Conservation (phyloP, 495 filamentous ascomycete species). For the Tuber brumale region DNA sequence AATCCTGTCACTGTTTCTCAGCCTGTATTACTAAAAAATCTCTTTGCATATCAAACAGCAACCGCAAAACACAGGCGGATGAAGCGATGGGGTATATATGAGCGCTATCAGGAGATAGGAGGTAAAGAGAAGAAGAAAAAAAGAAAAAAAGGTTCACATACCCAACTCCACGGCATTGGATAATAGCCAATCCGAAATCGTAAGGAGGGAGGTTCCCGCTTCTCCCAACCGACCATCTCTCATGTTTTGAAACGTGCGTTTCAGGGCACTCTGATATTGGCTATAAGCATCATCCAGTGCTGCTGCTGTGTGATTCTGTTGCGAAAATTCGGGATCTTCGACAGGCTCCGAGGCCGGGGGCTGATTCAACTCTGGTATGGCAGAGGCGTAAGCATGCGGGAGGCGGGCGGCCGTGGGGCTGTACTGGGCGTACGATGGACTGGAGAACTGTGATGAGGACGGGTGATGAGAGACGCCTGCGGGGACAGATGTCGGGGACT, state of each 20-base stretch:
- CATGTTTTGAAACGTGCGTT: slow-evolving; percentile 67
- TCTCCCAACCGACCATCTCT: slow-evolving; percentile 65
- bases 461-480: slow-evolving; percentile 54
- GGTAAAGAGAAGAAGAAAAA: slow-evolving; percentile 27
- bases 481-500: slow-evolving; percentile 54
- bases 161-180: slow-evolving; percentile 74
- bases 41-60: slow-evolving; percentile 36
- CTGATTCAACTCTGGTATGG: slow-evolving; percentile 53
- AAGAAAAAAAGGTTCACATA: slow-evolving; percentile 49
- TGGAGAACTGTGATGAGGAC: slow-evolving; percentile 50
- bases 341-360: slow-evolving; percentile 42
- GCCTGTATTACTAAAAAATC: slow-evolving; percentile 41
- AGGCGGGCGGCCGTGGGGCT: slow-evolving; percentile 49
- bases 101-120: slow-evolving; percentile 27
- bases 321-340: slow-evolving; percentile 45
- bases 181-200: slow-evolving; percentile 79
- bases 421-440: slow-evolving; percentile 52
- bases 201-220: slow-evolving; percentile 64
- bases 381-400: slow-evolving; percentile 51
- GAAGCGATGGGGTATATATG: slow-evolving; percentile 25
- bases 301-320: slow-evolving; percentile 38
- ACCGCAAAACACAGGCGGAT: slow-evolving; percentile 20
- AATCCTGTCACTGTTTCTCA: slow-evolving; percentile 52
- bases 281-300: slow-evolving; percentile 60
- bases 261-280: slow-evolving; percentile 65